phyloP scores from a whole-genome alignment of 2,329 filamentous ascomycete species.

The Apiospora pterosperma region DNA sequence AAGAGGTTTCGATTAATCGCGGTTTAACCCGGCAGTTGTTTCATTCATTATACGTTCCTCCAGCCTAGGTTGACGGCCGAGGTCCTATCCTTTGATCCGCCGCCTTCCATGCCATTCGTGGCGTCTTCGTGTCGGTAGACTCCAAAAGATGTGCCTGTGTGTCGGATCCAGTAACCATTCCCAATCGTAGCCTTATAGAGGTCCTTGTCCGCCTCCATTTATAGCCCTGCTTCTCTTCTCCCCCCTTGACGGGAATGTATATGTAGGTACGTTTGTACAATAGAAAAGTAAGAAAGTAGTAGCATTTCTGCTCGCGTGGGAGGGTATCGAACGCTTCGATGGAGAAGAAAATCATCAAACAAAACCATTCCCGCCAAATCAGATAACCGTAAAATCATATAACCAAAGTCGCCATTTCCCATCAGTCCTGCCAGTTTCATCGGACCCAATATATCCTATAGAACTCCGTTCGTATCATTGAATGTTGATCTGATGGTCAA shows the following conservation, averaged over 20 bases:
- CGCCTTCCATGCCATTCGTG: background rate
- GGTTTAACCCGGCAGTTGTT: background rate
- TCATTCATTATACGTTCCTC: background rate
- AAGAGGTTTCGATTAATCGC: background rate
- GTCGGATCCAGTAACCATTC: too few species aligned
- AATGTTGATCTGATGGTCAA: background rate
- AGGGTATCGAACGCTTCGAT: constrained; percentile 6
- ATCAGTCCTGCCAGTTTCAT: background rate
- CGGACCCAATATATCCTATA: background rate
- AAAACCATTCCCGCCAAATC: background rate
- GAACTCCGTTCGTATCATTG: background rate
- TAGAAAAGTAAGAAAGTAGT: background rate
- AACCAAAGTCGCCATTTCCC: background rate
- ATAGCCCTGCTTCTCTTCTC: background rate
- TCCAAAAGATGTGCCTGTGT: too few species aligned
- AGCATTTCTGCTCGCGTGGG: background rate
- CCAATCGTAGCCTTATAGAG: too few species aligned
- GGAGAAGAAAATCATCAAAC: background rate
- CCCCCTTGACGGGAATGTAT: background rate
- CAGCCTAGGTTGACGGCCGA: background rate
- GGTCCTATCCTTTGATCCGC: background rate
- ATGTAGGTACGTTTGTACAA: background rate
- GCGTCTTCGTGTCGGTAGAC: background rate
- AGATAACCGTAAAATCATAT: background rate
- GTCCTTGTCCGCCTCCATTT: background rate